Evolutionary conservation across 2,329 filamentous ascomycete species (phyloP), one percentile per base, ranked within the genome.

Genomic region (Penicillium vulpinum): DNA sequence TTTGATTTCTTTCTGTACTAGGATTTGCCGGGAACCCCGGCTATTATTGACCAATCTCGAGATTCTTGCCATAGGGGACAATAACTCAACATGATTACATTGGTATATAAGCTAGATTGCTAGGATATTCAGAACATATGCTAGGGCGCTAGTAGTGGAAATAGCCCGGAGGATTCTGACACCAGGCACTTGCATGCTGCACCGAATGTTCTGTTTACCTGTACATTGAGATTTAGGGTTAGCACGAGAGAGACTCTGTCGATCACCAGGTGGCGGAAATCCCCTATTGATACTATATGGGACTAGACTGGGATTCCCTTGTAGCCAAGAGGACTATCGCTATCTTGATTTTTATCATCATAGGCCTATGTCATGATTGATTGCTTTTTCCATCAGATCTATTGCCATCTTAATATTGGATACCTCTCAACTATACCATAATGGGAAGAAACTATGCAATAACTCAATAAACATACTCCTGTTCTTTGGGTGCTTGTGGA

Each of bases 211-310:
- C 45, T n/a, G 2, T 39, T 39, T n/a, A 6, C 8, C 16, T 15
- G 9, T 13, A n/a, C 18, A 15, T 16, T 33, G 4, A 18, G 35
- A 26, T 47, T 21, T 33, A 6, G 26, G 35, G 35, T 47, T 21
- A 53, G n/a, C 16, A 29, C 16, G 29, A 52, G 22, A 16, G 18
- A 43, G 31, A 24, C 18, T 39, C 44, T 36, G 44, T 54, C 22
- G 51, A 48, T 48, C 44, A 15, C 2, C 29, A 13, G 36, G n/a
- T 44, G n/a, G 51, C 24, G 26, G 48, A 43, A 26, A 54, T 52
- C 29, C 53, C 36, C 40, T 45, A 39, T 54, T 22, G 15, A 26
- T 21, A 15, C 21, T 48, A 21, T 16, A 15, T 18, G 10, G 21
- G 36, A 48, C 51, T 51, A 51, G 26, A 18, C 5, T 31, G 26